Evolutionary conservation across 805 yeast genomes (phyloP), one percentile per base, ranked within the genome.

Genomic region (Barnettozyma californica): DNA sequence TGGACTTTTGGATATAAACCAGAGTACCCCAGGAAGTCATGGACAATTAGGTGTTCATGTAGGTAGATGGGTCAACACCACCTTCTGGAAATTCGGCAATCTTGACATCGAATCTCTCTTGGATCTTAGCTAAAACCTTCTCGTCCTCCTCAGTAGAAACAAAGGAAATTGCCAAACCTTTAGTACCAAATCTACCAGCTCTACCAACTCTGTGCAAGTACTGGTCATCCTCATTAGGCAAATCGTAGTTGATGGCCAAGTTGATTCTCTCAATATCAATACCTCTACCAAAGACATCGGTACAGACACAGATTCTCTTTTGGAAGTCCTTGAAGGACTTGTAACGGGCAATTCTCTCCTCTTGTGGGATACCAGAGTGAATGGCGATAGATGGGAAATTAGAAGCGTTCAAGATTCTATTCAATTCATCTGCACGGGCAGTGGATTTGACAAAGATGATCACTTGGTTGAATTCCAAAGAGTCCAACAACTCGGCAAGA

Each of bases 111-210:
- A 94, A 94, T 74, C 98, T 84, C 60, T 88, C 95, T 77, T 94
- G 99, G 67, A 94, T 94, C 73, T 89, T 85, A 63, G 79, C 86
- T 69, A 94, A 78, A 39, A 91, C 87, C 72, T 84, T 88, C 70
- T 89, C 90, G 66, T 94, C 99, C 55, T 83, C 92, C 62, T 82
- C 86, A 50, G 83, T 77, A 39, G 94, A 77, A 47, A 94, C 94
- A 57, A 92, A 87, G 38, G 97, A 88, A 50, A 94, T 79, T 46
- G 97, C 95, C 62, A 94, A 82, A 75, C 99, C 99, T 76, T 92
- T 92, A 67, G 99, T 92, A 77, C 99, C 99, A 64, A 92, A 92
- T 80, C 99, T 91, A 74, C 99, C 99, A 59, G 99, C 99, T 82
- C 99, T 90, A 67, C 99, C 99, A 55, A 92, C 99, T 77, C 99